Evolutionary conservation across 2,329 filamentous ascomycete species (phyloP).

Genomic region (Penicillium sclerotigenum): DNA sequence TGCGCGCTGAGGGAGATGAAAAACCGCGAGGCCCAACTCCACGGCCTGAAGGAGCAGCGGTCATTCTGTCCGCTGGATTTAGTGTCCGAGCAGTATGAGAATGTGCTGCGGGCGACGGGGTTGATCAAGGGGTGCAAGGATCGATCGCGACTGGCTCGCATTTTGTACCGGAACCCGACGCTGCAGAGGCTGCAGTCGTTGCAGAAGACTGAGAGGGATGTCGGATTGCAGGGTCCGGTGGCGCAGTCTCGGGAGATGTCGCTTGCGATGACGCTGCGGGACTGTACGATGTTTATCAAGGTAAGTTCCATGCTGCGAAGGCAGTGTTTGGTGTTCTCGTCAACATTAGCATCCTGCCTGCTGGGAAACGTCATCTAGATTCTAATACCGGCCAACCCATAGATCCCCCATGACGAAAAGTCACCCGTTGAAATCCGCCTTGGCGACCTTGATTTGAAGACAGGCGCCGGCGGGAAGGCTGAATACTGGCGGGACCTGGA

Average conservation of each 20-base stretch:
- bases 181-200: conserved; percentile 35
- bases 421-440: conserved; percentile 52
- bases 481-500: conserved; percentile 67
- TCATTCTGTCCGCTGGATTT: conserved; percentile 66
- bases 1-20: conserved; percentile 61
- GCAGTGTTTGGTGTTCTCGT: no score
- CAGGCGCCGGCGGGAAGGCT: conserved; percentile 59
- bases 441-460: conserved; percentile 76
- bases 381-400: not conserved
- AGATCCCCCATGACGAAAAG: conserved; percentile 37
- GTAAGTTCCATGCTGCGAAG: conserved; percentile 38
- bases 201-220: conserved; percentile 35
- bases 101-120: conserved; percentile 45
- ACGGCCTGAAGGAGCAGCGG: conserved; percentile 27
- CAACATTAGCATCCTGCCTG: no score
- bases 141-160: conserved; percentile 33
- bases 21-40: conserved; percentile 36
- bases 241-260: conserved; percentile 51
- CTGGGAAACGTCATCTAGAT: no score
- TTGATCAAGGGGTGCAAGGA: conserved; percentile 39
- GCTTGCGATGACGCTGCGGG: conserved; percentile 74
- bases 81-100: conserved; percentile 47
- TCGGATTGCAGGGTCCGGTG: conserved; percentile 37
- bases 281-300: conserved; percentile 72
- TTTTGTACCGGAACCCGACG: conserved; percentile 36